Base-by-base conservation (phyloP, 2,329 filamentous ascomycete species). In the Samsoniella hepiali region DNA sequence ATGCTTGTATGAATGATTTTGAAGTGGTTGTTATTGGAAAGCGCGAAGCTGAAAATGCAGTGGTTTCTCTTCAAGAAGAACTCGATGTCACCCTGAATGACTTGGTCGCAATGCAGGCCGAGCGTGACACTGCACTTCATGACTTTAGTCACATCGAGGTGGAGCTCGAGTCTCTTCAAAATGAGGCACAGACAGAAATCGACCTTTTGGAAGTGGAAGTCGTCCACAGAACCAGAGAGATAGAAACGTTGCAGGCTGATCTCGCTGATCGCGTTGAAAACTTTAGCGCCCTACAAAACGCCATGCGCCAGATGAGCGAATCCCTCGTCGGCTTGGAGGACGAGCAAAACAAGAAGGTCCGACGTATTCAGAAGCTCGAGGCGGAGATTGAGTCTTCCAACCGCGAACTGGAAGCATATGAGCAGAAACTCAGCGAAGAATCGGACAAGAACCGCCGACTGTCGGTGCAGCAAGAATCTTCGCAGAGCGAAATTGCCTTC, bases 401-500 rank as follows among this genome's bases (percentile, higher is more conserved):
- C 73, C 87, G 87, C 65, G 95, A 99, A 76, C 85, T 96, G 58
- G 92, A 95, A 71, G 88, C 89, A 49, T 82, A 97, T 66, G 94
- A 97, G 74, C 87, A 90, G 73, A 91, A 91, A 72, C 84, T 97
- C 17, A 84, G 88, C 47, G 94, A 98, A 72, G 82, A 91, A 7
- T 94, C 94, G 72, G 87, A 90, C 69, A 98, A 98, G 81, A 89
- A 90, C 55, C 90, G 96, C 70, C 87, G 93, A 60, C 82, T 98
- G 3, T 89, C 90, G 4, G 91, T 99, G 38, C 93, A 98, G 72
- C 89, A 94, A 67, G 95, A 99, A 76, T 96, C 91, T 5, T 89
- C 90, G 63, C 94, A 97, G 70, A 89, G 89, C 64, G 95, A 99
- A 75, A 96, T 98, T 76, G 88, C 91, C 1, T 99, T 99, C 82